These are phyloP conservation scores for Suillus weaverae DNA, from an alignment of 768 basidiomycete species.

Conservation along the genomic window DNA sequence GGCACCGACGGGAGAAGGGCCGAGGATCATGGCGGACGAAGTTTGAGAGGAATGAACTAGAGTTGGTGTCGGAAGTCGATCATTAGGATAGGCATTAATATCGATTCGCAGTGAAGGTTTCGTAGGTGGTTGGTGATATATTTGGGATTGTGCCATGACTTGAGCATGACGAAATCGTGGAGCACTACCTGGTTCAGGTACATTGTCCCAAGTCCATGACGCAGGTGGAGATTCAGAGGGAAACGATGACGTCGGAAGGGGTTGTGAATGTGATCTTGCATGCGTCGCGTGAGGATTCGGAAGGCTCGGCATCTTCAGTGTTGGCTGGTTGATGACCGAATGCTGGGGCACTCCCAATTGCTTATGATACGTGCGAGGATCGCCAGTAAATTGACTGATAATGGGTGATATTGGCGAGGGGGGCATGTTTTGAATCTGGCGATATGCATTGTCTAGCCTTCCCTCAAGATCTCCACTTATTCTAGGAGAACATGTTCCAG, in stretches of 20 bases:
- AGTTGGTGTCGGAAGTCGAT: background rate
- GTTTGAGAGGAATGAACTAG: background rate
- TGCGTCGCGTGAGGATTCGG: constrained; percentile 24
- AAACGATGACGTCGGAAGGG: background rate
- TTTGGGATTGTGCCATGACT: background rate
- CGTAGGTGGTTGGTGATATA: background rate
- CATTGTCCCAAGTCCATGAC: background rate
- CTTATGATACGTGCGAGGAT: constrained; percentile 28
- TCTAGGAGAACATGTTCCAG: background rate
- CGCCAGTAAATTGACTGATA: constrained; percentile 17
- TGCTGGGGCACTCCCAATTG: constrained; percentile 33
- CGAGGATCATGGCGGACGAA: background rate
- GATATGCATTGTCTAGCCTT: constrained; percentile 25
- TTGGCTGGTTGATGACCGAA: constrained; percentile 26
- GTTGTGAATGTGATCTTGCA: constrained; percentile 4
- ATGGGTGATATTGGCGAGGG: constrained; percentile 11
- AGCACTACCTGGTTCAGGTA: background rate
- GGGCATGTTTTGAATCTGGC: constrained; percentile 24
- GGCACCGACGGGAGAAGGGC: background rate
- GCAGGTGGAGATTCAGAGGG: background rate
- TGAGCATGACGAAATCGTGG: constrained; percentile 3
- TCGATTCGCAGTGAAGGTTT: constrained; percentile 8
- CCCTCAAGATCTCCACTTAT: constrained; percentile 19
- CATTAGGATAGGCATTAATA: constrained; percentile 6
- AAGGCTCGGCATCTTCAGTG: constrained; percentile 17